Evolutionary conservation across 2,329 filamentous ascomycete genomes (phyloP).

Genomic region (Trichoderma citrinoviride): DNA sequence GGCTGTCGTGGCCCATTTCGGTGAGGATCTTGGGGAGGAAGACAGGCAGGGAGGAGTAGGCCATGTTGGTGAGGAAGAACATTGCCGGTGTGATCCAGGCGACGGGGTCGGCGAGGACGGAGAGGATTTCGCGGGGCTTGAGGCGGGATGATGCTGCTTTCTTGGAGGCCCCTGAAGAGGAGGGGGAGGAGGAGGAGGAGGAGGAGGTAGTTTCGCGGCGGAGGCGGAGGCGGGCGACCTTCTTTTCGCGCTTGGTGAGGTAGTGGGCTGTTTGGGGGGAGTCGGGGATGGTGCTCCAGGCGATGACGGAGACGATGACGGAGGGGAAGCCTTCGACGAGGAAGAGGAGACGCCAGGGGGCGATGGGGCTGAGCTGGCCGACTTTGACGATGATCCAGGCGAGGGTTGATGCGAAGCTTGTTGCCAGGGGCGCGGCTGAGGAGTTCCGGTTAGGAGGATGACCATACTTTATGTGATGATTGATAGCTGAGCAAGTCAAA

Average conservation of each 20-base stretch:
- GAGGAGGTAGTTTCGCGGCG: slow-evolving; percentile 45
- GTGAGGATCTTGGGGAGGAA: slow-evolving; percentile 80
- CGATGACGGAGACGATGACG: slow-evolving; percentile 68
- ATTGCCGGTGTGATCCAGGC: slow-evolving; percentile 72
- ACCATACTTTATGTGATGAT: no score
- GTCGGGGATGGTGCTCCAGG: slow-evolving; percentile 76
- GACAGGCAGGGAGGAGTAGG: slow-evolving; percentile 82
- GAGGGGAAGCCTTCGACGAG: slow-evolving; percentile 83
- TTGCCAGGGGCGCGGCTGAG: slow-evolving; percentile 76
- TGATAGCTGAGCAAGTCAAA: background rate
- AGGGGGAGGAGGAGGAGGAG: background rate
- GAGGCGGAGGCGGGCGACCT: slow-evolving; percentile 69
- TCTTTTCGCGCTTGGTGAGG: slow-evolving; percentile 61
- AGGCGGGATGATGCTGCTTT: slow-evolving; percentile 43
- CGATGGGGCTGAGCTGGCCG: slow-evolving; percentile 63
- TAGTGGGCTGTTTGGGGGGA: slow-evolving; percentile 64
- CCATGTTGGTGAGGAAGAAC: slow-evolving; percentile 85
- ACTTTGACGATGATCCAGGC: slow-evolving; percentile 75
- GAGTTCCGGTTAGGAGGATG: slow-evolving; percentile 43
- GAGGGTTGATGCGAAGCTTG: slow-evolving; percentile 71
- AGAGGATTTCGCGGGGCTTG: slow-evolving; percentile 54
- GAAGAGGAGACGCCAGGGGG: slow-evolving; percentile 83
- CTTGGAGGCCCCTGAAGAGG: background rate
- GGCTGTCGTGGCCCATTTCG: slow-evolving; percentile 68
- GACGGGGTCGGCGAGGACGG: slow-evolving; percentile 39